phyloP scores from a whole-genome alignment of 2,329 filamentous ascomycete species.

The Fusarium paranaense region DNA sequence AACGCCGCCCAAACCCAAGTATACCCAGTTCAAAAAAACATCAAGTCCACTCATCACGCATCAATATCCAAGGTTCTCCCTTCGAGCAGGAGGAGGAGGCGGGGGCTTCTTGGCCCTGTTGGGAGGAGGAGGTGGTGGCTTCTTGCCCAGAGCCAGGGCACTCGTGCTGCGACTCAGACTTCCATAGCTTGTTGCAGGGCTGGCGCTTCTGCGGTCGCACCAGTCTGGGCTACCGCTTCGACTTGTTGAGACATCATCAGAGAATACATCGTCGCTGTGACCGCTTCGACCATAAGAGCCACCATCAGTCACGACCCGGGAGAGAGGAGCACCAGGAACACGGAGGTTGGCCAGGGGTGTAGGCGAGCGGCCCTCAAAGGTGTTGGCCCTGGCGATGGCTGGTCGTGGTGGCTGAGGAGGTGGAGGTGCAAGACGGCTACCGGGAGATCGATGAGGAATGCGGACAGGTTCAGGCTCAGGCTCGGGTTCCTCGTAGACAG shows the following conservation, averaged over 20 bases:
- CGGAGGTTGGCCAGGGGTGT: slow-evolving; percentile 42
- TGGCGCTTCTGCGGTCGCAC: slow-evolving; percentile 61
- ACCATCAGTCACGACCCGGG: slow-evolving; percentile 55
- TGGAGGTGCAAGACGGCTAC: slow-evolving; percentile 48
- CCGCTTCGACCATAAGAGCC: slow-evolving; percentile 39
- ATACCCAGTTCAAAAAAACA: slow-evolving; percentile 2
- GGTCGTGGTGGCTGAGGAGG: slow-evolving; percentile 53
- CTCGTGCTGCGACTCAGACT: slow-evolving; percentile 62
- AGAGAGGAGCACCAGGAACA: slow-evolving; percentile 53
- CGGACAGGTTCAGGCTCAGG: slow-evolving; percentile 50
- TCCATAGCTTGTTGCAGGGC: slow-evolving; percentile 67
- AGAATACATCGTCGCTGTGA: slow-evolving; percentile 58
- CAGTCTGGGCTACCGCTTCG: slow-evolving; percentile 65
- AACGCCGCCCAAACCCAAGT: slow-evolving; percentile 31
- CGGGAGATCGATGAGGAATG: slow-evolving; percentile 57
- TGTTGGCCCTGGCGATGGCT: slow-evolving; percentile 52
- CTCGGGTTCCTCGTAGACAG: slow-evolving; percentile 50
- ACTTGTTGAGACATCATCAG: slow-evolving; percentile 63
- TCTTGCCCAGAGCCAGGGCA: slow-evolving; percentile 56
- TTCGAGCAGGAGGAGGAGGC: slow-evolving; percentile 49
- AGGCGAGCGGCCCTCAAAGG: slow-evolving; percentile 50
- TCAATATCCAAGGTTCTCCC: slow-evolving; percentile 46
- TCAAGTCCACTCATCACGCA: neutral
- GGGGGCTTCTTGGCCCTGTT: slow-evolving; percentile 59
- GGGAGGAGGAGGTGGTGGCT: slow-evolving; percentile 64